Percentiles rank a stretch among this genome's conserved stretches.
These are phyloP conservation scores for Solanum appendiculatum DNA, from an alignment of 257 asterid species.

Conservation along the genomic window DNA sequence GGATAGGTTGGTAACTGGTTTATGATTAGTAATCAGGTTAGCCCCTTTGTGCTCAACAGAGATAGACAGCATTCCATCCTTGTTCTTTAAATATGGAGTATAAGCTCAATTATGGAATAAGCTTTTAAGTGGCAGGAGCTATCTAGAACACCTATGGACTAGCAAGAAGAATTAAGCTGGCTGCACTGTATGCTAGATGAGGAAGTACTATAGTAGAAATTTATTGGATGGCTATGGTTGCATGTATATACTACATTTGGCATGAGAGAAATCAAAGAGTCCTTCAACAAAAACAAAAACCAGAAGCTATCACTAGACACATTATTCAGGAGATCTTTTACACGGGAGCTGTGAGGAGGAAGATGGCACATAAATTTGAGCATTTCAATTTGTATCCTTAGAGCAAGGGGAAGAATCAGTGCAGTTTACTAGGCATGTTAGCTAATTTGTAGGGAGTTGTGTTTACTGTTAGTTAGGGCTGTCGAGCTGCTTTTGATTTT, in stretches of 20 bases:
- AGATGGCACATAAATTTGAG: neutral
- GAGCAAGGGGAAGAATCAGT: neutral
- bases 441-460: neutral
- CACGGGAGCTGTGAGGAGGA: neutral
- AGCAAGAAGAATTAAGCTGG: neutral
- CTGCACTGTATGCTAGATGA: neutral
- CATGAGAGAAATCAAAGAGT: neutral
- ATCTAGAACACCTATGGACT: neutral
- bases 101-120: neutral
- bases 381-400: neutral
- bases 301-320: neutral
- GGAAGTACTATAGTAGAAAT: neutral
- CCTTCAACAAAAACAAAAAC: neutral
- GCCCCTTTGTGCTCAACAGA: neutral
- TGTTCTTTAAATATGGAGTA: neutral
- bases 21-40: neutral
- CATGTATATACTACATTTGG: neutral
- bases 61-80: neutral
- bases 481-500: neutral
- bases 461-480: neutral
- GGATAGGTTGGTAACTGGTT: neutral
- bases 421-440: neutral
- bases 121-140: neutral
- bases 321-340: neutral
- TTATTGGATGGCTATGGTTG: neutral